phyloP scores from a whole-genome alignment of 78 protist genomes.

The Polysphondylium violaceum region DNA sequence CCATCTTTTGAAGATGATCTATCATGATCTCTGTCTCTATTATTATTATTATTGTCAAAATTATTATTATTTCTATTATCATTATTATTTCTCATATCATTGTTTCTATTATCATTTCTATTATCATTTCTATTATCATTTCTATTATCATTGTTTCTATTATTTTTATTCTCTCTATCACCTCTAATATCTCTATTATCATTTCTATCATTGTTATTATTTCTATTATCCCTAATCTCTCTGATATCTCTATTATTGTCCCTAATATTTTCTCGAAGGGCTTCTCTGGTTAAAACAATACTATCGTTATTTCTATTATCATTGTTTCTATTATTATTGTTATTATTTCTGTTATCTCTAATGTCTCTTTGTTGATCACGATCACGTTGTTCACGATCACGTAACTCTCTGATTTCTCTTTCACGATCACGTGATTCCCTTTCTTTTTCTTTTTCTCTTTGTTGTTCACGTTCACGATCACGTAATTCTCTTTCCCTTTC shows the following conservation, averaged over 20 bases:
- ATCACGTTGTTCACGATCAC: constrained; percentile 13
- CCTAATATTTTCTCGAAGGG: neutral
- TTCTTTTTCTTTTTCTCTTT: neutral
- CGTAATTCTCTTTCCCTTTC: neutral
- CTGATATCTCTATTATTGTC: neutral
- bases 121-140: neutral
- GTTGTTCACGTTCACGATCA: neutral
- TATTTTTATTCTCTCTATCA: neutral
- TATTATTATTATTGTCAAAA: neutral
- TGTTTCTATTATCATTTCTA: neutral
- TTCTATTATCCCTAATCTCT: neutral
- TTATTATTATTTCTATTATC: neutral
- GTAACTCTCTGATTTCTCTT: neutral
- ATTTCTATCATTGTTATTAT: neutral
- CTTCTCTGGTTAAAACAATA: neutral
- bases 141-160: neutral
- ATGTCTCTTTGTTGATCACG: neutral
- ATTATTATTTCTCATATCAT: neutral
- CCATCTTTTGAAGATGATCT: too few species aligned
- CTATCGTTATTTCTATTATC: too few species aligned
- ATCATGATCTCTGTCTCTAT: too few species aligned
- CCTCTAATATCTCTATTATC: neutral
- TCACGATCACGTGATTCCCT: neutral
- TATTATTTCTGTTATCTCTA: neutral
- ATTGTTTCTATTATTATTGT: neutral